Evolutionary conservation across 257 asterid species (phyloP).

Genomic region (Lantana camara): DNA sequence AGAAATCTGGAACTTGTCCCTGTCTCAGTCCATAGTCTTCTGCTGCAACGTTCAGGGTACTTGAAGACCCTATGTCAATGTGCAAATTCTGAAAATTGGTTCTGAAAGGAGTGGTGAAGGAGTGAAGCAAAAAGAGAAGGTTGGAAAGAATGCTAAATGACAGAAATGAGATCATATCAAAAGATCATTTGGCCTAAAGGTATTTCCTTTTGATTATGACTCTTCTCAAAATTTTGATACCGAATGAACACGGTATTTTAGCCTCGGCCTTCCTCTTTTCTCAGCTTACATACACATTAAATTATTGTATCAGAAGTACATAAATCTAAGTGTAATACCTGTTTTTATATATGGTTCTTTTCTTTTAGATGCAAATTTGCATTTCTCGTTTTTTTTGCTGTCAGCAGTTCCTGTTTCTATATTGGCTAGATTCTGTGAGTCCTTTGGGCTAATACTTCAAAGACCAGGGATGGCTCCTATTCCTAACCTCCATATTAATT

Average conservation of each 20-base stretch:
- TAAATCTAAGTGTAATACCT: background rate
- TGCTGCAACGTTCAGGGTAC: conserved; percentile 17
- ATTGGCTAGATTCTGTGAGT: no score
- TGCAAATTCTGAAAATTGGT: background rate
- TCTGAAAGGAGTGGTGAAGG: conserved; percentile 14
- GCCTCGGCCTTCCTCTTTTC: conserved; percentile 4
- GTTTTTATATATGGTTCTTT: background rate
- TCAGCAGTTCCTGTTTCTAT: background rate
- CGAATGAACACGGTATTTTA: background rate
- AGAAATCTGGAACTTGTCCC: conserved; percentile 2
- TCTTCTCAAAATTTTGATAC: conserved; percentile 18
- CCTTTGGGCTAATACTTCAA: no score
- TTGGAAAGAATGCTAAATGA: conserved; percentile 10
- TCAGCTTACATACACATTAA: background rate
- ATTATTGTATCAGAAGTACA: conserved; percentile 3
- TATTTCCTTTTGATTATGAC: background rate
- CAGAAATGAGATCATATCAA: conserved; percentile 15
- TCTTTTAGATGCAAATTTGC: background rate
- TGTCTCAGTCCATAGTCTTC: conserved; percentile 10
- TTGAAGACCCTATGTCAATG: background rate
- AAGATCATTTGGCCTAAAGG: conserved; percentile 9
- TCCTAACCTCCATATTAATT: no score
- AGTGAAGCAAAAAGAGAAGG: conserved; percentile 9
- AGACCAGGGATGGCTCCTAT: no score
- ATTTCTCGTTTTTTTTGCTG: background rate